Conservation (phyloP, 139 green algal genomes). For the Micractinium sp. region DNA sequence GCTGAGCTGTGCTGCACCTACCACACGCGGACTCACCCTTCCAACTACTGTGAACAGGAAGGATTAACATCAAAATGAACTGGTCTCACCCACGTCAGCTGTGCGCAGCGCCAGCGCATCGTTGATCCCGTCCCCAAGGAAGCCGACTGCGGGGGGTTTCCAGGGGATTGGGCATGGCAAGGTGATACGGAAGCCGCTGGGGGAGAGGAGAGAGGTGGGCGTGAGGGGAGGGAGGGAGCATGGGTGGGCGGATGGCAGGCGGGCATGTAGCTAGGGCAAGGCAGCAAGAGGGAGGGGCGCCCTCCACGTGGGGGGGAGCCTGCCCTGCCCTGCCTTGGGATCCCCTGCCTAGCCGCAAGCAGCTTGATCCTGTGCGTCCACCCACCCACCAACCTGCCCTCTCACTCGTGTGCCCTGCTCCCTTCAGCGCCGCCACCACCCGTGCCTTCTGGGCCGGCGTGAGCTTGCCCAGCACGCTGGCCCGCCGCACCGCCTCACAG, state of each 20-base stretch:
- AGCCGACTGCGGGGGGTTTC: conserved; percentile 22
- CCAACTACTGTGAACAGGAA: too few species aligned
- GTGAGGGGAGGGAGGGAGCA: neutral
- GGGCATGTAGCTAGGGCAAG: too few species aligned
- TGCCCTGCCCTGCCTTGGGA: neutral
- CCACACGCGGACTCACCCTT: too few species aligned
- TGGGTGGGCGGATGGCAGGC: neutral
- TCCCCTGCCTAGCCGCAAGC: neutral
- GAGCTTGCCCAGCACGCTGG: conserved; percentile 28
- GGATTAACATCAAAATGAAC: too few species aligned
- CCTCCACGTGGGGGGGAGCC: too few species aligned
- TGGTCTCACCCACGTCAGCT: conserved; percentile 56
- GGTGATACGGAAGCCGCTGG: neutral
- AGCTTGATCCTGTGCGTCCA: neutral
- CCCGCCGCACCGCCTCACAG: neutral
- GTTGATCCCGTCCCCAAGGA: conserved; percentile 73
- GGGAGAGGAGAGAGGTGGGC: neutral
- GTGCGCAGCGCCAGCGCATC: conserved; percentile 72
- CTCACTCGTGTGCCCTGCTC: neutral
- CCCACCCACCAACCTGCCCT: neutral
- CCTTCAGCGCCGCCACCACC: conserved; percentile 32
- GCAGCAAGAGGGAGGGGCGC: too few species aligned
- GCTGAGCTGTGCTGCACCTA: too few species aligned
- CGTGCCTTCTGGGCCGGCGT: conserved; percentile 39
- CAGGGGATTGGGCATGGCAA: neutral